A percentile compares a stretch with the other conserved stretches of the same genome.
Evolutionary conservation across 2,329 filamentous ascomycete genomes (phyloP).

Genomic region (Dichotomopilus funicola): DNA sequence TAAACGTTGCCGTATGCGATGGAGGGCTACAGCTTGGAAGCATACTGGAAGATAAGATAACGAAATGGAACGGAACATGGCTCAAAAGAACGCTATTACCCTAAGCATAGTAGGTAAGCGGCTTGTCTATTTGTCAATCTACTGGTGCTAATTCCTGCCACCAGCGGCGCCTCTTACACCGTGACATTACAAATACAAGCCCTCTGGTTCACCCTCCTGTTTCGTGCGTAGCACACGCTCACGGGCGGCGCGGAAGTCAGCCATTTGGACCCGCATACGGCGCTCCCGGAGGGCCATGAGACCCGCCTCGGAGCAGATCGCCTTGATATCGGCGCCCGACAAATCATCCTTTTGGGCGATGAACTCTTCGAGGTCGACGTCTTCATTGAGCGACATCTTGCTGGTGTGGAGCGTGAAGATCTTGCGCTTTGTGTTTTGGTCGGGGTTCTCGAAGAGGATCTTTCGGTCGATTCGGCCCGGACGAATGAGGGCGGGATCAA

Average conservation of each 20-base stretch:
- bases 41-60: not conserved
- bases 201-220: slow-evolving; percentile 96
- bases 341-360: slow-evolving; percentile 98
- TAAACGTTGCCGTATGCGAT: too few species aligned
- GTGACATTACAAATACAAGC: slow-evolving; percentile 79
- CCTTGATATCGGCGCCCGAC: slow-evolving; percentile 96
- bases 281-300: slow-evolving; percentile 89
- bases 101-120: not conserved
- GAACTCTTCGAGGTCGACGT: slow-evolving; percentile 98
- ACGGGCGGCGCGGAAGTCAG: slow-evolving; percentile 86
- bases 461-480: slow-evolving; percentile 98
- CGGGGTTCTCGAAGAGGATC: slow-evolving; percentile 66
- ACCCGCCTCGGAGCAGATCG: slow-evolving; percentile 95
- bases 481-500: slow-evolving; percentile 92
- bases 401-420: slow-evolving; percentile 97
- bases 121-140: slow-evolving; percentile 15
- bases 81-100: not conserved
- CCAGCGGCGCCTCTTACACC: slow-evolving; percentile 13
- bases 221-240: slow-evolving; percentile 97
- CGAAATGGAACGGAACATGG: not conserved
- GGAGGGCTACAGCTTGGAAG: too few species aligned
- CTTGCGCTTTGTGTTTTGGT: slow-evolving; percentile 91
- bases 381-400: slow-evolving; percentile 94
- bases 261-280: slow-evolving; percentile 98
- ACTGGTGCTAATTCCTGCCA: not conserved